Evolutionary conservation across 202 grass and related monocot species (phyloP).

Genomic region (Miscanthus sacchariflorus): DNA sequence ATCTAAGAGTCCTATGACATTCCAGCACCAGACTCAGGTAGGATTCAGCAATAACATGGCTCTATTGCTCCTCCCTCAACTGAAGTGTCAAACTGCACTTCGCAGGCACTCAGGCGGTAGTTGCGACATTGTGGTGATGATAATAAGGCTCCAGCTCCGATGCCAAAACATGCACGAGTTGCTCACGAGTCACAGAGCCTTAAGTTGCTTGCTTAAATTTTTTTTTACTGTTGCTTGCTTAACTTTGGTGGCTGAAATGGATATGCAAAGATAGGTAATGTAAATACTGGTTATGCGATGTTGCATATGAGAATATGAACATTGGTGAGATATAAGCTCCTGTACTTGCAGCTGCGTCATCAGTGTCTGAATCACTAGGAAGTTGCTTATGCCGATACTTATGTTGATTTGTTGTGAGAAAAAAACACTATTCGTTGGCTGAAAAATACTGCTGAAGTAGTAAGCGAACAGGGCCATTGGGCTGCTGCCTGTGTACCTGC

Average conservation of each 20-base stretch:
- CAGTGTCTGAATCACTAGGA: slow-evolving; percentile 15
- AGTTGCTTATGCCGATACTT: slow-evolving; percentile 10
- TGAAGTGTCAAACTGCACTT: not conserved
- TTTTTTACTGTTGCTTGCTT: slow-evolving; percentile 10
- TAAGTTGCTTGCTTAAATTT: not conserved
- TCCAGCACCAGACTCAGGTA: slow-evolving; percentile 12
- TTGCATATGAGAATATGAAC: not conserved
- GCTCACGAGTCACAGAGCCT: slow-evolving; percentile 29
- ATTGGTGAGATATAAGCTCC: not conserved
- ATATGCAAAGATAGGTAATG: not conserved
- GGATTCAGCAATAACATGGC: slow-evolving; percentile 31
- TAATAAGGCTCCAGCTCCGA: not conserved
- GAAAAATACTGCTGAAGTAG: no score
- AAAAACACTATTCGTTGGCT: no score
- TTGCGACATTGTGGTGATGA: not conserved
- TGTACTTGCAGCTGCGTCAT: not conserved
- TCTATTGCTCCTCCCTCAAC: not conserved
- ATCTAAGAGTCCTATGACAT: slow-evolving; percentile 70
- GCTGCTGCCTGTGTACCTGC: not conserved
- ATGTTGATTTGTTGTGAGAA: no score
- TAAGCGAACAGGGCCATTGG: slow-evolving; percentile 6
- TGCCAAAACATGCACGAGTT: slow-evolving; percentile 15
- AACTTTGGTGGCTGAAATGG: not conserved
- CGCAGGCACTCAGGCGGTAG: slow-evolving; percentile 7
- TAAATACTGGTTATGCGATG: not conserved